Evolutionary conservation across 164 flowering plant genomes (phyloP).

Genomic region (Protea cynaroides): DNA sequence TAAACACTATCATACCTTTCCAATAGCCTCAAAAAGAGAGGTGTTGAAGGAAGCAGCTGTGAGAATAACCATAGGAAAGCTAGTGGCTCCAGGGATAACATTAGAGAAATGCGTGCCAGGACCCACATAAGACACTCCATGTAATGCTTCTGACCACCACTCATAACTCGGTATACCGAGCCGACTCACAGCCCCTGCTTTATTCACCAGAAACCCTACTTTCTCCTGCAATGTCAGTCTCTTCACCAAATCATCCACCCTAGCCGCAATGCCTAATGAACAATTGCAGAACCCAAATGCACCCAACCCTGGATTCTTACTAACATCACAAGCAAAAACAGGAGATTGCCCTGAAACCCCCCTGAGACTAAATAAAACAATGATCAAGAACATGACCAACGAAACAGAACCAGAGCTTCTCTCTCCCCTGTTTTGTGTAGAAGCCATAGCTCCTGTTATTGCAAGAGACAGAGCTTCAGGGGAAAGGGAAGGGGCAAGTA

Average conservation of each 20-base stretch:
- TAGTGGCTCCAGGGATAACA: conserved; percentile 83
- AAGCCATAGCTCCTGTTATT: conserved; percentile 14
- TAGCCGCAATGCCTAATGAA: conserved; percentile 28
- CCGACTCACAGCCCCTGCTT: conserved; percentile 48
- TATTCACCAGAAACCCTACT: conserved; percentile 47
- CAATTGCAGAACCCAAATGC: conserved; percentile 55
- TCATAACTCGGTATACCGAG: conserved; percentile 87
- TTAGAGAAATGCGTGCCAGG: conserved; percentile 66
- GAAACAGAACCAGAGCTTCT: conserved; percentile 34
- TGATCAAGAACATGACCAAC: conserved; percentile 1
- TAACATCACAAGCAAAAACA: conserved; percentile 67
- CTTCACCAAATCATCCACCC: conserved; percentile 78
- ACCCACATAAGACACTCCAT: conserved; percentile 84
- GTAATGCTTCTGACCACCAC: conserved; percentile 99
- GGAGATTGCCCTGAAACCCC: conserved; percentile 31
- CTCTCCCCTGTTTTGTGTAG: conserved; percentile 23
- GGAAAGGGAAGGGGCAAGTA: not conserved
- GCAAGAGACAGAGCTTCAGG: not conserved
- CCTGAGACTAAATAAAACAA: not conserved
- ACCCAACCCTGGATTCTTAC: conserved; percentile 35
- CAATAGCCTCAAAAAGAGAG: conserved; percentile 74
- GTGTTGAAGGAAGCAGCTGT: conserved; percentile 88
- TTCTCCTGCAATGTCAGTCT: conserved; percentile 88
- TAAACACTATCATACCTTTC: conserved; percentile 49
- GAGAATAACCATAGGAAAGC: conserved; percentile 82